A percentile compares a stretch with the other conserved stretches of the same genome.
These are phyloP conservation scores for Melampsora larici-populina DNA, from an alignment of 1,284 basidiomycete genomes.

Conservation along the genomic window DNA sequence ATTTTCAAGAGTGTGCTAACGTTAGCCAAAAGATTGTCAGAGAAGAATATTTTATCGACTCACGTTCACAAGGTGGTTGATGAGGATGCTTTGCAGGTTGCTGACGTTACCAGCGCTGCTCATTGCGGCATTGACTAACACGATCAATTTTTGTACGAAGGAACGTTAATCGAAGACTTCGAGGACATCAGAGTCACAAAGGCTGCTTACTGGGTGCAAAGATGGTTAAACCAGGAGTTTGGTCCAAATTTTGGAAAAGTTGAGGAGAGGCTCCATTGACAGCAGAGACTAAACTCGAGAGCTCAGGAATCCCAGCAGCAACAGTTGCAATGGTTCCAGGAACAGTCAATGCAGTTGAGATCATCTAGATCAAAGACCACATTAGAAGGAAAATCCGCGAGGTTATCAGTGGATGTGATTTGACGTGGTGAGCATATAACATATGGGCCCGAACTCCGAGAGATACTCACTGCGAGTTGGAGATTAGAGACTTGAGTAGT, in stretches of 20 bases:
- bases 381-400: not conserved
- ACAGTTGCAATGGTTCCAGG: slow-evolving; percentile 27
- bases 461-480: slow-evolving; percentile 2
- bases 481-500: slow-evolving; percentile 15
- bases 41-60: not conserved
- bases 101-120: not conserved
- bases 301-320: slow-evolving; percentile 11
- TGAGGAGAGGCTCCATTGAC: slow-evolving; percentile 17
- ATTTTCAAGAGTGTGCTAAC: not conserved
- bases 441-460: not conserved
- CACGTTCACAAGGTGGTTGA: slow-evolving; percentile 41
- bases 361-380: not conserved
- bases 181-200: not conserved
- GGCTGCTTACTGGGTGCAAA: slow-evolving; percentile 22
- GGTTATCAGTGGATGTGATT: too few relatives aligned
- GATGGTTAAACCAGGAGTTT: slow-evolving; percentile 29
- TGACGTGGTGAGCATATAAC: not conserved
- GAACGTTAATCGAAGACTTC: too few relatives aligned
- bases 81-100: slow-evolving; percentile 29
- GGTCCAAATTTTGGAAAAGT: slow-evolving; percentile 29
- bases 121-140: slow-evolving; percentile 33
- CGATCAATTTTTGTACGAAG: not conserved
- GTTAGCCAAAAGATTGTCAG: not conserved
- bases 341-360: slow-evolving; percentile 21
- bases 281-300: slow-evolving; percentile 23